phyloP scores from a whole-genome alignment of 768 basidiomycete species.

The Floccularia luteovirens region DNA sequence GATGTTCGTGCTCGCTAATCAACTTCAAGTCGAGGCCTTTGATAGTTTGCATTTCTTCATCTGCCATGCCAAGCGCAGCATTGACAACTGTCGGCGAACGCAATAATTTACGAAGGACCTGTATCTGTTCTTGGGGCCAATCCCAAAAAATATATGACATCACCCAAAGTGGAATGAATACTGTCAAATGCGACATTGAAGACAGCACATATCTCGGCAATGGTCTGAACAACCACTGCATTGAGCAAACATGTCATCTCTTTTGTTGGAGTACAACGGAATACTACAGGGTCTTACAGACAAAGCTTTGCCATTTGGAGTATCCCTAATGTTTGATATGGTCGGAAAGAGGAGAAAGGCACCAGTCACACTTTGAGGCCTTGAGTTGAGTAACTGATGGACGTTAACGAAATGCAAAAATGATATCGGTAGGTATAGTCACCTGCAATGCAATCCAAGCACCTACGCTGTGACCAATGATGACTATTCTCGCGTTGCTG shows the following conservation, averaged over 20 bases:
- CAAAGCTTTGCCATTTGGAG: constrained; percentile 56
- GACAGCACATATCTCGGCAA: constrained; percentile 32
- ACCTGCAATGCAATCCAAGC: constrained; percentile 63
- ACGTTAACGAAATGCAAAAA: constrained; percentile 2
- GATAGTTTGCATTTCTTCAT: constrained; percentile 64
- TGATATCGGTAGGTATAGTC: constrained; percentile 6
- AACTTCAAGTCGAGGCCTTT: constrained; percentile 39
- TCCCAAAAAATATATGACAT: constrained; percentile 36
- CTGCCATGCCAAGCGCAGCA: constrained; percentile 51
- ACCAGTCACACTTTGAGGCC: constrained; percentile 26
- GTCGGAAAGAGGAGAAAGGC: constrained; percentile 68
- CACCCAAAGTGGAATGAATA: constrained; percentile 28
- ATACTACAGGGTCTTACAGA: constrained; percentile 33
- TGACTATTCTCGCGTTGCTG: constrained; percentile 28
- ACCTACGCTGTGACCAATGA: constrained; percentile 68
- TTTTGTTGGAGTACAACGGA: not conserved
- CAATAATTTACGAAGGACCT: constrained; percentile 41
- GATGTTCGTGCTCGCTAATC: constrained; percentile 28
- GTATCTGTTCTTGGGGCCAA: constrained; percentile 42
- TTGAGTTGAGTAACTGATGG: constrained; percentile 42
- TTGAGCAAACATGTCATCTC: not conserved
- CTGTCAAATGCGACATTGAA: constrained; percentile 33
- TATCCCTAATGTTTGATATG: constrained; percentile 50
- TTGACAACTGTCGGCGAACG: constrained; percentile 42
- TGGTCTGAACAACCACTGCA: constrained; percentile 42